phyloP scores from a whole-genome alignment of 1,284 basidiomycete species.

The Malassezia dermatis region DNA sequence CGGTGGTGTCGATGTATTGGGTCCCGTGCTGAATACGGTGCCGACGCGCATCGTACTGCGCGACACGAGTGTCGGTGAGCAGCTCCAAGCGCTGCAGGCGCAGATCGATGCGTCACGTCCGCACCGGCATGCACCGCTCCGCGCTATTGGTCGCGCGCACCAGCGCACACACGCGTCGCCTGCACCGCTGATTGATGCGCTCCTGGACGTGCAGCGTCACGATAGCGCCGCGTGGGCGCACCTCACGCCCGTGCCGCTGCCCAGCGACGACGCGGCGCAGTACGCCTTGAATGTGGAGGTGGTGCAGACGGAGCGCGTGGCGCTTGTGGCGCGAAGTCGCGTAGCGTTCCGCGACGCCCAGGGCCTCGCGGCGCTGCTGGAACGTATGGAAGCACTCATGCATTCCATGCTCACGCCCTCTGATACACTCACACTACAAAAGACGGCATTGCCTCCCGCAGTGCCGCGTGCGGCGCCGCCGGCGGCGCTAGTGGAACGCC shows the following conservation, averaged over 20 bases:
- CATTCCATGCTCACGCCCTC: neutral
- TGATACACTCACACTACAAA: too few relatives aligned
- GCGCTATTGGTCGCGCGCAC: conserved; percentile 20
- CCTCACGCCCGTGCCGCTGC: neutral
- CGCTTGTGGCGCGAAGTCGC: conserved; percentile 23
- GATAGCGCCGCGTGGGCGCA: conserved; percentile 3
- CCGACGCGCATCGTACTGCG: conserved; percentile 25
- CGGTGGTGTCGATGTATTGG: conserved; percentile 29
- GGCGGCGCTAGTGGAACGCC: neutral
- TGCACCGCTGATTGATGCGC: conserved; percentile 29
- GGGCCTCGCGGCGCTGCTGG: conserved; percentile 15
- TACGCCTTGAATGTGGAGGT: conserved; percentile 38
- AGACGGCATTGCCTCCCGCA: neutral
- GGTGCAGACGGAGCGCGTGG: conserved; percentile 20
- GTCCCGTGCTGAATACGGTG: conserved; percentile 40
- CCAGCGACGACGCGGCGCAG: conserved; percentile 15
- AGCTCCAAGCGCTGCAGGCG: conserved; percentile 21
- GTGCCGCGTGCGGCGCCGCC: neutral
- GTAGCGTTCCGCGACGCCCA: conserved; percentile 10
- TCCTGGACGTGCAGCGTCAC: conserved; percentile 34
- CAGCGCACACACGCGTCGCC: conserved; percentile 7
- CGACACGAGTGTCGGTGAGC: neutral
- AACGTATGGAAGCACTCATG: conserved; percentile 17
- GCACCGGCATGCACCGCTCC: conserved; percentile 34
- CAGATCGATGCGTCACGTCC: conserved; percentile 26